Evolutionary conservation across 2,329 filamentous ascomycete species (phyloP).

Genomic region (Stylonectria norvegica): DNA sequence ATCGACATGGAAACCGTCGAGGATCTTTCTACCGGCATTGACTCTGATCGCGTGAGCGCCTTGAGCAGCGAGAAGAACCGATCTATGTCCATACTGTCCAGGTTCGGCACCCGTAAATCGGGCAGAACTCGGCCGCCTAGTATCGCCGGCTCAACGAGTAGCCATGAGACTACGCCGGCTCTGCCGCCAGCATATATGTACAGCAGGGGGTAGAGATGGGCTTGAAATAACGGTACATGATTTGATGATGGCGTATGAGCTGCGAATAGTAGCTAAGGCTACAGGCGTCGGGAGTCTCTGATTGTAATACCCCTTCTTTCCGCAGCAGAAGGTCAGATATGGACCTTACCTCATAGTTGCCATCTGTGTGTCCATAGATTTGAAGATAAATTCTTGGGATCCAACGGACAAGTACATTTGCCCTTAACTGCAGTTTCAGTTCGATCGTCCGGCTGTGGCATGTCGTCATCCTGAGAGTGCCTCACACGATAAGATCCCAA

Average conservation of each 20-base stretch:
- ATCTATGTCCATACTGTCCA: slow-evolving; percentile 32
- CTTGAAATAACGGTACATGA: slow-evolving; percentile 5
- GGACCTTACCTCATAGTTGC: too few species aligned
- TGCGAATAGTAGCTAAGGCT: slow-evolving; percentile 4
- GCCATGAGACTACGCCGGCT: slow-evolving; percentile 26
- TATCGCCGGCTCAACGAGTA: slow-evolving; percentile 32
- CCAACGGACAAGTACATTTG: neutral
- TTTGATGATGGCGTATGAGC: slow-evolving; percentile 2
- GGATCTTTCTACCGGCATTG: slow-evolving; percentile 29
- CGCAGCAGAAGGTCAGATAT: too few species aligned
- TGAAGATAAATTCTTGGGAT: too few species aligned
- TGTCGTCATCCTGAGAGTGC: neutral
- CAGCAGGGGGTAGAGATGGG: slow-evolving; percentile 5
- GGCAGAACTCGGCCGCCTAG: slow-evolving; percentile 31
- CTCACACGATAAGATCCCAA: neutral
- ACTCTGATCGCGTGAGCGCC: slow-evolving; percentile 29
- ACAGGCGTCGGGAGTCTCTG: slow-evolving; percentile 14
- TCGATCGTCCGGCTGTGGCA: too few species aligned
- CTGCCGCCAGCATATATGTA: slow-evolving; percentile 9
- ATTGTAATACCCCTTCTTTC: slow-evolving; percentile 14
- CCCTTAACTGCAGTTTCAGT: neutral
- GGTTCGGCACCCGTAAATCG: slow-evolving; percentile 33
- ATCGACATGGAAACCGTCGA: slow-evolving; percentile 45
- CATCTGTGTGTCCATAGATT: slow-evolving; percentile 2
- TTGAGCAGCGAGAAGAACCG: slow-evolving; percentile 35